These are phyloP conservation scores for Smithsoniella earleae DNA, from an alignment of 163 green algal genomes.

Conservation along the genomic window DNA sequence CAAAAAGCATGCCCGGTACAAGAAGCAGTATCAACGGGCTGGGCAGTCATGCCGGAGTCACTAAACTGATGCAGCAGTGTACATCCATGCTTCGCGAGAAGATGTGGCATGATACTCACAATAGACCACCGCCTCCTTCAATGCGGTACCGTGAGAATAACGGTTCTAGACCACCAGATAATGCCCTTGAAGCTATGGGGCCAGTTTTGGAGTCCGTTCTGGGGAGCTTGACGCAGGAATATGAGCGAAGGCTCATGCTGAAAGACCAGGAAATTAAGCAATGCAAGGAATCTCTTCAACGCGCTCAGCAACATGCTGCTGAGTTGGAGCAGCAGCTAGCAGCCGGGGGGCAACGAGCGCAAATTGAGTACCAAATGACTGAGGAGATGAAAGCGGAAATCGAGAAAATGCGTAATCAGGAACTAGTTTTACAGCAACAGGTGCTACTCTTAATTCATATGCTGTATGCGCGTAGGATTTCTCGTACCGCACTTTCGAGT, in stretches of 20 bases:
- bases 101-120: slow-evolving; percentile 37
- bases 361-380: slow-evolving; percentile 31
- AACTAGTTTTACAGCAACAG: slow-evolving; percentile 33
- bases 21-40: background rate
- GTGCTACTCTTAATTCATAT: background rate
- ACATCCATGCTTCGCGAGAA: slow-evolving; percentile 56
- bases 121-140: slow-evolving; percentile 32
- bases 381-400: slow-evolving; percentile 29
- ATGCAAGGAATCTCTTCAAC: background rate
- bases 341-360: background rate
- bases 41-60: slow-evolving; percentile 42
- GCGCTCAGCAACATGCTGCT: background rate
- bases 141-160: slow-evolving; percentile 17
- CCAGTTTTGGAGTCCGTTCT: slow-evolving; percentile 67
- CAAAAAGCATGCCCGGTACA: background rate
- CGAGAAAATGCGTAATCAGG: slow-evolving; percentile 32
- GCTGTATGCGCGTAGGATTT: no score
- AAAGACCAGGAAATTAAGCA: slow-evolving; percentile 69
- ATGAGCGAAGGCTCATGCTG: slow-evolving; percentile 68
- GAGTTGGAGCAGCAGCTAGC: slow-evolving; percentile 16
- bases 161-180: slow-evolving; percentile 2
- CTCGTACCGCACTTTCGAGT: no score
- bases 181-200: slow-evolving; percentile 54
- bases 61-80: slow-evolving; percentile 64
- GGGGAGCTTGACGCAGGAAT: slow-evolving; percentile 67